These are phyloP conservation scores for Xylaria cubensis DNA, from an alignment of 495 filamentous ascomycete genomes.

Conservation along the genomic window DNA sequence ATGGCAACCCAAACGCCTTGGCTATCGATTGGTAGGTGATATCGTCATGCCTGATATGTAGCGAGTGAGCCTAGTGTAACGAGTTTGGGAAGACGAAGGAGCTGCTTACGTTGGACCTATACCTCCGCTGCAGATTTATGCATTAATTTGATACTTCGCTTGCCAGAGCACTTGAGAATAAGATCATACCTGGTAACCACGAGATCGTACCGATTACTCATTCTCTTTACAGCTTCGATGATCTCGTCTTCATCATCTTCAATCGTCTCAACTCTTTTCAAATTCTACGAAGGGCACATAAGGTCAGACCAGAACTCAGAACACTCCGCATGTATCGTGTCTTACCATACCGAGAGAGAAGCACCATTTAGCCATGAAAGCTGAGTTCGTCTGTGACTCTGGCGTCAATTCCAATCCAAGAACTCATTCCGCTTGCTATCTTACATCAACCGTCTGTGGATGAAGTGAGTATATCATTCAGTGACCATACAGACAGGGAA, in stretches of 20 bases:
- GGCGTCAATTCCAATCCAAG: constrained; percentile 22
- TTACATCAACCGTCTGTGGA: constrained; percentile 47
- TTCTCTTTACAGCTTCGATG: constrained; percentile 80
- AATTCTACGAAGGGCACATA: constrained; percentile 50
- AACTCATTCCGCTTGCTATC: background rate
- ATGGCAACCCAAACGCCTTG: constrained; percentile 79
- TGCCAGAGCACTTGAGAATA: background rate
- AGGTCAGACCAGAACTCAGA: constrained; percentile 1
- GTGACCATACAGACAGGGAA: background rate
- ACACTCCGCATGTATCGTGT: background rate
- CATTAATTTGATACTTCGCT: constrained; percentile 8
- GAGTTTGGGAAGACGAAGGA: background rate
- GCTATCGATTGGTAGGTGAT: constrained; percentile 96
- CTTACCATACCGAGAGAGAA: constrained; percentile 82
- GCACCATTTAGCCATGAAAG: constrained; percentile 91
- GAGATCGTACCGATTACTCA: constrained; percentile 89
- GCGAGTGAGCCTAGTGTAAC: constrained; percentile 28
- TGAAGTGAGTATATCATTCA: background rate
- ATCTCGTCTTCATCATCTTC: constrained; percentile 91
- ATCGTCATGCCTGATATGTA: constrained; percentile 82
- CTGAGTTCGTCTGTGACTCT: constrained; percentile 77
- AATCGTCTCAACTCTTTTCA: constrained; percentile 92
- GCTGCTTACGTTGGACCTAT: constrained; percentile 84
- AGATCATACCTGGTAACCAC: constrained; percentile 73
- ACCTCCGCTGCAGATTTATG: constrained; percentile 66